Conservation (phyloP, 2,329 filamentous ascomycete species). For the Fusarium ramigenum region DNA sequence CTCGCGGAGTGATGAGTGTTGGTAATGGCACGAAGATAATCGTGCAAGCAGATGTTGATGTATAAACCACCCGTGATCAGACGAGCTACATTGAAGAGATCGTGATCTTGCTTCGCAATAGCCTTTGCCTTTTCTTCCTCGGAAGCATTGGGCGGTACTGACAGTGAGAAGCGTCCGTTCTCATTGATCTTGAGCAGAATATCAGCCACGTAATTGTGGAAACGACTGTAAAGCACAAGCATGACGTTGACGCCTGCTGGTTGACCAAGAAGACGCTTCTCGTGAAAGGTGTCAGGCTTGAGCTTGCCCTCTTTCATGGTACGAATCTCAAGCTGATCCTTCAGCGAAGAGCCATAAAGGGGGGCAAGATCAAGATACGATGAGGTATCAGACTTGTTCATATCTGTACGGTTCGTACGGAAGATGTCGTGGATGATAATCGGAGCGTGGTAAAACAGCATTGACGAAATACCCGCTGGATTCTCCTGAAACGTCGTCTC, state of each 20-base stretch:
- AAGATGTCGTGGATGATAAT: constrained; percentile 59
- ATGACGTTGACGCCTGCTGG: constrained; percentile 75
- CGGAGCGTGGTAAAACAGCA: constrained; percentile 78
- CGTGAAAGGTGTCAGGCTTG: constrained; percentile 76
- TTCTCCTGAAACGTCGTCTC: constrained; percentile 65
- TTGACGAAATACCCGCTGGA: constrained; percentile 76
- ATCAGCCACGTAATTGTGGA: constrained; percentile 75
- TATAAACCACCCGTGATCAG: constrained; percentile 62
- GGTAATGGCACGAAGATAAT: constrained; percentile 70
- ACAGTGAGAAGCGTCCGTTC: constrained; percentile 62
- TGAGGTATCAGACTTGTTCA: constrained; percentile 71
- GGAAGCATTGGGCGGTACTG: constrained; percentile 6
- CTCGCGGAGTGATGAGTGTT: constrained; percentile 67
- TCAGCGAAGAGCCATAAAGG: constrained; percentile 73
- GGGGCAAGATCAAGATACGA: constrained; percentile 80
- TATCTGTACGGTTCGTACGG: constrained; percentile 64
- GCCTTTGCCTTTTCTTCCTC: constrained; percentile 47
- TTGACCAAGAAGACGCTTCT: constrained; percentile 71
- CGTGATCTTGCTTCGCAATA: constrained; percentile 57
- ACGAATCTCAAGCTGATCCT: constrained; percentile 70
- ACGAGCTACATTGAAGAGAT: constrained; percentile 62
- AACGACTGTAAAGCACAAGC: constrained; percentile 74
- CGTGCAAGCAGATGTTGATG: constrained; percentile 64
- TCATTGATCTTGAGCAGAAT: constrained; percentile 74
- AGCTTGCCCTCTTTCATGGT: constrained; percentile 73